These are phyloP conservation scores for Umbelopsis ramanniana DNA, from an alignment of 192 early-diverging fungal species.

Conservation along the genomic window DNA sequence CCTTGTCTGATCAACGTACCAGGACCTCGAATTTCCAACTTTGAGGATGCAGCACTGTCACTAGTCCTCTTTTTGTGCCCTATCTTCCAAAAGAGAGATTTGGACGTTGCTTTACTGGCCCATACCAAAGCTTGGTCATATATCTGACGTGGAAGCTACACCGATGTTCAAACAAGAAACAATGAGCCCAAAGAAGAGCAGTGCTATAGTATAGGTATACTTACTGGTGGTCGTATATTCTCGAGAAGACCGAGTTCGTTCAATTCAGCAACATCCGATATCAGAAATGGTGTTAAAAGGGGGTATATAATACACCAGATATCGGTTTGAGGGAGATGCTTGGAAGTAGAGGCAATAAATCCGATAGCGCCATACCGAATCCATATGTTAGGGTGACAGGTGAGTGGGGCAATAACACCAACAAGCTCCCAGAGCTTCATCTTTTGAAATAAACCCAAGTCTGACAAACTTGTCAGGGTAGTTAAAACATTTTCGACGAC, in stretches of 20 bases:
- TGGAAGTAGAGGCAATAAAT: slow-evolving; percentile 67
- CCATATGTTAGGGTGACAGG: slow-evolving; percentile 84
- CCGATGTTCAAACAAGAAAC: neutral
- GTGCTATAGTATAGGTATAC: neutral
- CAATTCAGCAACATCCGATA: slow-evolving; percentile 66
- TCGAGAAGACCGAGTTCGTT: slow-evolving; percentile 63
- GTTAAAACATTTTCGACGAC: slow-evolving; percentile 90
- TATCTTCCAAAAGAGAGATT: slow-evolving; percentile 58
- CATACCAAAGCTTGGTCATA: slow-evolving; percentile 64
- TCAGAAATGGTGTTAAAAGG: slow-evolving; percentile 68
- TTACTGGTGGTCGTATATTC: slow-evolving; percentile 70
- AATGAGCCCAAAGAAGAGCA: neutral
- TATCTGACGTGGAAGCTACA: slow-evolving; percentile 54
- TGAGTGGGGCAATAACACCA: slow-evolving; percentile 67
- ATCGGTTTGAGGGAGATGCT: slow-evolving; percentile 69
- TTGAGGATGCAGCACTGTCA: slow-evolving; percentile 7
- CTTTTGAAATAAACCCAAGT: slow-evolving; percentile 78
- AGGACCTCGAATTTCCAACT: slow-evolving; percentile 14
- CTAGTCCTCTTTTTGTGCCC: slow-evolving; percentile 42
- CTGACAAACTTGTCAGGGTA: slow-evolving; percentile 77
- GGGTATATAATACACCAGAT: slow-evolving; percentile 81
- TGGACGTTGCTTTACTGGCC: slow-evolving; percentile 49
- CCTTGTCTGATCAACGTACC: slow-evolving; percentile 24
- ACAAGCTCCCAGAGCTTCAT: slow-evolving; percentile 76
- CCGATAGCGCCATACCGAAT: slow-evolving; percentile 77